These are phyloP conservation scores for Saccharomycopsis sp. DNA, from an alignment of 805 yeast genomes.

Conservation along the genomic window DNA sequence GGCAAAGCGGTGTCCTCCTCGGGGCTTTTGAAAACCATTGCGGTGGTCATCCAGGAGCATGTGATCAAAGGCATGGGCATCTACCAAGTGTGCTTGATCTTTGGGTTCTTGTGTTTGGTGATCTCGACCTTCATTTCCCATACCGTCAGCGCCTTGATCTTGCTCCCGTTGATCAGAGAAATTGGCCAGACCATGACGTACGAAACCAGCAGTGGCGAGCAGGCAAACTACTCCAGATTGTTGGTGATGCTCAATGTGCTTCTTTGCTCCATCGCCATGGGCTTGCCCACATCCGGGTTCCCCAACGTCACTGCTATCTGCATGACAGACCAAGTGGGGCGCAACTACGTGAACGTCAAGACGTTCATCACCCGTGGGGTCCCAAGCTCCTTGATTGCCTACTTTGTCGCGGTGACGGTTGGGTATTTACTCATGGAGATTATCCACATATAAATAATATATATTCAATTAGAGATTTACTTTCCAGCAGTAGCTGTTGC, in stretches of 20 bases:
- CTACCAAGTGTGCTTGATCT: slow-evolving; percentile 64
- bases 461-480: background rate
- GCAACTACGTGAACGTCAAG: slow-evolving; percentile 77
- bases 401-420: slow-evolving; percentile 60
- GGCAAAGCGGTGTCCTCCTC: slow-evolving; percentile 94
- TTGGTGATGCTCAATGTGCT: slow-evolving; percentile 58
- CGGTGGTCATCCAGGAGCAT: slow-evolving; percentile 51
- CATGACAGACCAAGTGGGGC: slow-evolving; percentile 85
- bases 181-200: slow-evolving; percentile 62
- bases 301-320: slow-evolving; percentile 97
- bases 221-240: slow-evolving; percentile 74
- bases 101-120: slow-evolving; percentile 71
- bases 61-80: slow-evolving; percentile 51
- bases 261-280: slow-evolving; percentile 94
- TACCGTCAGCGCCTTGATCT: slow-evolving; percentile 92
- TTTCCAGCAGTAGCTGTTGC: slow-evolving; percentile 1
- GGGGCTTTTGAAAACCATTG: slow-evolving; percentile 75
- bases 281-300: slow-evolving; percentile 93
- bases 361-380: slow-evolving; percentile 88
- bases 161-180: slow-evolving; percentile 83
- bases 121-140: slow-evolving; percentile 95
- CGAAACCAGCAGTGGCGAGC: slow-evolving; percentile 20
- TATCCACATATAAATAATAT: background rate
- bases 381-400: slow-evolving; percentile 74
- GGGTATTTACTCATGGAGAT: slow-evolving; percentile 60